phyloP scores from a whole-genome alignment of 2,329 filamentous ascomycete species.

The Diaporthe longicolla region DNA sequence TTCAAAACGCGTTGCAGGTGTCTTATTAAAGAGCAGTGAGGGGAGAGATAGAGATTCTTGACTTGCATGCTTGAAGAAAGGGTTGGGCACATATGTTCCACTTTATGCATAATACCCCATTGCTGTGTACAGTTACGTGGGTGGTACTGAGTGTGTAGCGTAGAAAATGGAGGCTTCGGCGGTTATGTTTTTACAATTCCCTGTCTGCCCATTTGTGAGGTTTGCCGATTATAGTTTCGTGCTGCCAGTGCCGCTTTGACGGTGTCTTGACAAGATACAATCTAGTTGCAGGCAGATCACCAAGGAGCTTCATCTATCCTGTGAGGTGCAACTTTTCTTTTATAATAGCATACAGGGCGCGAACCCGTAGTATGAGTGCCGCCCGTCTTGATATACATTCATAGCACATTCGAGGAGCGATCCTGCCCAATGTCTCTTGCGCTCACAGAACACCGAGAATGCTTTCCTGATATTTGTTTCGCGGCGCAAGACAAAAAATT shows the following conservation, averaged over 20 bases:
- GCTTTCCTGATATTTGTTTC: slow-evolving; percentile 5
- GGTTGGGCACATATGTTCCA: slow-evolving; percentile 16
- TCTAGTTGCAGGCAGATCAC: background rate
- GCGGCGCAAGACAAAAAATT: slow-evolving; percentile 2
- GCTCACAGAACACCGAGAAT: slow-evolving; percentile 24
- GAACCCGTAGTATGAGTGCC: slow-evolving; percentile 10
- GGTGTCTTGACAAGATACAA: background rate
- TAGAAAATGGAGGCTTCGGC: slow-evolving; percentile 7
- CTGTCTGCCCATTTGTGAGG: background rate
- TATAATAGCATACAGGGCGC: slow-evolving; percentile 31
- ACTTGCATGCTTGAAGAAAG: slow-evolving; percentile 29
- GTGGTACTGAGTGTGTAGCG: slow-evolving; percentile 27
- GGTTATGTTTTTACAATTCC: background rate
- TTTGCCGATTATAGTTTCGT: background rate
- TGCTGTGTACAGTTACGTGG: slow-evolving; percentile 32
- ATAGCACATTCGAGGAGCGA: slow-evolving; percentile 28
- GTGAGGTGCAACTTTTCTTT: slow-evolving; percentile 2
- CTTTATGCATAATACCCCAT: slow-evolving; percentile 37
- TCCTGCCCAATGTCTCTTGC: slow-evolving; percentile 8
- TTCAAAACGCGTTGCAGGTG: background rate
- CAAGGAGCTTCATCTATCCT: background rate
- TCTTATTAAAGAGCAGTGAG: background rate
- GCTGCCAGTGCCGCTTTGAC: background rate
- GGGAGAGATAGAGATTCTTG: background rate
- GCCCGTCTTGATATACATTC: slow-evolving; percentile 32